Evolutionary conservation across 129 eudicot genomes (phyloP), one percentile per base, ranked within the genome.

Genomic region (Artemisia annua): DNA sequence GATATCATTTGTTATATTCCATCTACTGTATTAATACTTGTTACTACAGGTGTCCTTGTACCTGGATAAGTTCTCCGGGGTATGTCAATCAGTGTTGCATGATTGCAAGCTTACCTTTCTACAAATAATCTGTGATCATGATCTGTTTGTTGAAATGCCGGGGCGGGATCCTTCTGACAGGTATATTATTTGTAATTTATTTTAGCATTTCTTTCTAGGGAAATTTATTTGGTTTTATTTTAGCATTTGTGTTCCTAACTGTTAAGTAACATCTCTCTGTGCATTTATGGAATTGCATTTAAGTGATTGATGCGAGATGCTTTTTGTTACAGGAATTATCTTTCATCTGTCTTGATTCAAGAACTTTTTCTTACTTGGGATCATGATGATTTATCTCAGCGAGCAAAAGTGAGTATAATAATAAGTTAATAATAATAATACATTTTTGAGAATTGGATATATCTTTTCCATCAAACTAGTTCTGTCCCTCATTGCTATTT

Each of bases 101-200:
- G 99, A 94, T 67, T 94, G 99, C 92, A 94, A 94, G 91, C 97
- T 94, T 72, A 90, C 99, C 20, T 94, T 90, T 85, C 72, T 94
- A 75, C 99, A 94, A 83, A 94, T 94, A 76, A 75, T 94, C 61
- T 94, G 99, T 77, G 99, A 94, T 69, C 99, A 94, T 69, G 99
- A 94, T 86, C 89, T 94, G 57, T 94, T 94, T 77, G 97, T 94
- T 73, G 99, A 94, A 78, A 90, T 94, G 99, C 99, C 99, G 10
- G 99, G 99, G 7, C 82, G 99, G 63, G 99, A 94, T 83, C 99
- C 99, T 70, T 94, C 99, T 67, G 99, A 94, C 85, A 88, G 99
- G 99, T 94, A 57, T 63, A 12, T 50, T 70, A 14, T 30, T 26
- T 48, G 74, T 24, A n/a, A 30, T 32, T 46, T 48, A 22, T 73